Conservation (phyloP, 225 moss, liverwort and hornwort species). For the Anthoceros angustus region DNA sequence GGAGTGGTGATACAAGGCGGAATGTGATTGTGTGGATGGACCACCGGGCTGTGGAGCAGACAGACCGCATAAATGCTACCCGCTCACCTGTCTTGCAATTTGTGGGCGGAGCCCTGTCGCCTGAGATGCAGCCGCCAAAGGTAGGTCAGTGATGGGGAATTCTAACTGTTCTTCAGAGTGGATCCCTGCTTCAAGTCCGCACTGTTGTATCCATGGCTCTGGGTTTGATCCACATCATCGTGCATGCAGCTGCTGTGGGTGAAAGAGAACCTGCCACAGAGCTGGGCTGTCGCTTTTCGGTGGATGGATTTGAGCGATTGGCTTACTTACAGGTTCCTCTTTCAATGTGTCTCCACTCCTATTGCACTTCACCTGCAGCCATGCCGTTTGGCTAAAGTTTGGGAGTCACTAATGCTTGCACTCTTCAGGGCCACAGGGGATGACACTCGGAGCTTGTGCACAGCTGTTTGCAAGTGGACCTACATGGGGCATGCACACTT, state of each 20-base stretch:
- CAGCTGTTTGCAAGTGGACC: slow-evolving; percentile 94
- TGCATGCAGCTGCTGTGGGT: slow-evolving; percentile 79
- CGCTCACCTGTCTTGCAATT: slow-evolving; percentile 81
- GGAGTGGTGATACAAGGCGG: slow-evolving; percentile 77
- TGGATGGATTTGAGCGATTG: slow-evolving; percentile 99
- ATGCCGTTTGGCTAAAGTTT: no score
- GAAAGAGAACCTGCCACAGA: slow-evolving; percentile 87
- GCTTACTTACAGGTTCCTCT: slow-evolving; percentile 80
- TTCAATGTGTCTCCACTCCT: background rate
- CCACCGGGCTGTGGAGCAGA: slow-evolving; percentile 84
- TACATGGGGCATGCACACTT: slow-evolving; percentile 90
- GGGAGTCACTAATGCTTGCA: no score
- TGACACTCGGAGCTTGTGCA: slow-evolving; percentile 91
- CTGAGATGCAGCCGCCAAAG: slow-evolving; percentile 96
- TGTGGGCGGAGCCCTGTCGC: slow-evolving; percentile 79
- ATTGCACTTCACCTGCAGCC: no score
- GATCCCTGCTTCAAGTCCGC: slow-evolving; percentile 4
- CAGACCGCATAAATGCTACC: slow-evolving; percentile 77
- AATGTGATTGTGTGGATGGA: slow-evolving; percentile 99
- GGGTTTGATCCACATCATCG: background rate
- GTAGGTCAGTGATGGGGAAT: slow-evolving; percentile 21
- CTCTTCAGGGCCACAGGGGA: slow-evolving; percentile 78
- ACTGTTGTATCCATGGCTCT: background rate
- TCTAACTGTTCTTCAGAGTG: slow-evolving; percentile 2
- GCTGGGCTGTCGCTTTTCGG: slow-evolving; percentile 82